Conservation (phyloP, 805 yeast genomes). For the Saccharomycopsis sp. region DNA sequence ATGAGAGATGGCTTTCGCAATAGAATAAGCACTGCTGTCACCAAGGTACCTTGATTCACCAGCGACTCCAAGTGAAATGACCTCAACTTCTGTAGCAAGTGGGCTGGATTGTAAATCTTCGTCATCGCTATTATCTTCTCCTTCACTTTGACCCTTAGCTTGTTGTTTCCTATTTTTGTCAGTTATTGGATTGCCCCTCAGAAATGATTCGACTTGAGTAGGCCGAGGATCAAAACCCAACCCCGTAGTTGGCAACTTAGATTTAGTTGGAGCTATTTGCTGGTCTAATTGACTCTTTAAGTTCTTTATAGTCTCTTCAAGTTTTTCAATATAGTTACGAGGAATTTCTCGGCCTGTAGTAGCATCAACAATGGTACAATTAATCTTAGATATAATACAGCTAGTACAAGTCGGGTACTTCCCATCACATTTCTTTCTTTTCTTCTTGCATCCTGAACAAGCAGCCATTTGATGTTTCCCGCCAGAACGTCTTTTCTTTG, state of each 20-base stretch:
- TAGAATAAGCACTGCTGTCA: conserved; percentile 29
- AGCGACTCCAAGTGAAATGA: conserved; percentile 28
- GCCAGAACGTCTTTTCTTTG: conserved; percentile 18
- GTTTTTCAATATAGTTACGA: conserved; percentile 36
- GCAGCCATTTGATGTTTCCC: conserved; percentile 37
- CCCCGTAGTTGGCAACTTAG: too few relatives aligned
- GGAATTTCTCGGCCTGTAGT: conserved; percentile 43
- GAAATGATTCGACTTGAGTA: too few relatives aligned
- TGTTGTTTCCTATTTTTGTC: too few relatives aligned
- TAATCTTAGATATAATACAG: conserved; percentile 35
- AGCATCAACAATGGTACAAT: conserved; percentile 42
- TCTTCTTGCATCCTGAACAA: conserved; percentile 43
- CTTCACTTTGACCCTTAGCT: too few relatives aligned
- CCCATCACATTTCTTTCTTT: conserved; percentile 46
- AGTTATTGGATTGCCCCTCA: too few relatives aligned
- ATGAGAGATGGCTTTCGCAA: conserved; percentile 28
- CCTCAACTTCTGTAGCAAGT: conserved; percentile 28
- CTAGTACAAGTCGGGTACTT: conserved; percentile 40
- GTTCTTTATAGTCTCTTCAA: conserved; percentile 31
- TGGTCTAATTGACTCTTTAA: conserved; percentile 5
- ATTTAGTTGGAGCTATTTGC: too few relatives aligned
- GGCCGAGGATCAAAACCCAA: too few relatives aligned
- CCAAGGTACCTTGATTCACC: conserved; percentile 29
- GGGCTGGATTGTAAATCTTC: too few relatives aligned
- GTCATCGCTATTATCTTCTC: too few relatives aligned